phyloP scores from a whole-genome alignment of 2,329 filamentous ascomycete species.

The Hymenoscyphus occultus region DNA sequence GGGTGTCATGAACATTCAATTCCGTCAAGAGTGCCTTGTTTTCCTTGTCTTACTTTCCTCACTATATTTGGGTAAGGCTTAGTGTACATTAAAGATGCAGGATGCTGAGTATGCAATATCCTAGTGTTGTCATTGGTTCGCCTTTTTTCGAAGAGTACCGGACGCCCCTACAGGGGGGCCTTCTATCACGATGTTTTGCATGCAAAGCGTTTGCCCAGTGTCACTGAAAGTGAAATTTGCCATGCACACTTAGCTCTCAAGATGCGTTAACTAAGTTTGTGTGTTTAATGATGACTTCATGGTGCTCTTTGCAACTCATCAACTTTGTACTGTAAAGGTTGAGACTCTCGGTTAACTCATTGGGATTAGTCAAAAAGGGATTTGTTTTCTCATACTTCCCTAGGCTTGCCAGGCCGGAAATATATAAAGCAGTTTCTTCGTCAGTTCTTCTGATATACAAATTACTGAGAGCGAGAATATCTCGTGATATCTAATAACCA shows the following conservation, averaged over 20 bases:
- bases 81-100: slow-evolving; percentile 1
- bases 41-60: neutral
- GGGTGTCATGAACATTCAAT: neutral
- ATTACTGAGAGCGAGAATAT: neutral
- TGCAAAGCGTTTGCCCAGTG: neutral
- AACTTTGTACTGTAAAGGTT: neutral
- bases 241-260: neutral
- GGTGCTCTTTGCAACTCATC: neutral
- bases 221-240: neutral
- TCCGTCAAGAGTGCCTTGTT: neutral
- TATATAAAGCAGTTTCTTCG: neutral
- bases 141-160: neutral
- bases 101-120: neutral
- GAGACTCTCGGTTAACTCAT: neutral
- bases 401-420: neutral
- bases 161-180: neutral
- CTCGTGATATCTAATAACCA: neutral
- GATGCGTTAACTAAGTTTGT: neutral
- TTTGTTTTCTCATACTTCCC: neutral
- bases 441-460: neutral
- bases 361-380: neutral
- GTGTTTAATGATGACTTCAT: neutral
- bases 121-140: neutral
- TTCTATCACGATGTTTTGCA: neutral
- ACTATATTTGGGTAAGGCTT: neutral